Evolutionary conservation across 495 filamentous ascomycete genomes (phyloP).

Genomic region (Xylaria sp.): DNA sequence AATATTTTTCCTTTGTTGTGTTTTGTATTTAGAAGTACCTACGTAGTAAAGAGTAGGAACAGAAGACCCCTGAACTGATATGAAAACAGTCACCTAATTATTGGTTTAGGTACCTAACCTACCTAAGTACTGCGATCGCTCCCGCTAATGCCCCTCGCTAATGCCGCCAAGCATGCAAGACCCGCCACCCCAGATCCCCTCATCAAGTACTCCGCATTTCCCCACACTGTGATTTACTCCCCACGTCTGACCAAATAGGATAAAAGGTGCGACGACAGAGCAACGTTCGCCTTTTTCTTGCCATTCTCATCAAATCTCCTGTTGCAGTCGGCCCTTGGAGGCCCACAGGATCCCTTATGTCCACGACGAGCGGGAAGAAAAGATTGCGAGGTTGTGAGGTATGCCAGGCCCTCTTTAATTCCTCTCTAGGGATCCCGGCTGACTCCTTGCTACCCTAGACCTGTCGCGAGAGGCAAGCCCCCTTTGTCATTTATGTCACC

Average conservation of each 20-base stretch:
- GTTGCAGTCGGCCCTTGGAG: not conserved
- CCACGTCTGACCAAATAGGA: not conserved
- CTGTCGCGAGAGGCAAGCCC: conserved; percentile 6
- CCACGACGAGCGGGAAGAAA: not conserved
- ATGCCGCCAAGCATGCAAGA: too few species aligned
- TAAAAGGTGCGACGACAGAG: conserved; percentile 5
- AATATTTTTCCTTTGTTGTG: too few species aligned
- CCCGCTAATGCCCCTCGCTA: too few species aligned
- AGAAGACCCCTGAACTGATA: too few species aligned
- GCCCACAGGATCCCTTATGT: not conserved
- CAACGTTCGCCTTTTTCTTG: not conserved
- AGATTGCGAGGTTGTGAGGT: conserved; percentile 2
- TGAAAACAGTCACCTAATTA: too few species aligned
- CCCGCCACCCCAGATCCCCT: not conserved
- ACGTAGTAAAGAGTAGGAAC: too few species aligned
- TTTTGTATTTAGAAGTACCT: too few species aligned
- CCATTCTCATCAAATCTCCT: not conserved
- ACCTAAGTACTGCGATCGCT: too few species aligned
- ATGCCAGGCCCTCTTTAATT: not conserved
- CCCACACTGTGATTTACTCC: not conserved
- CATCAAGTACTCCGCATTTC: not conserved
- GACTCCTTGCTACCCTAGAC: not conserved
- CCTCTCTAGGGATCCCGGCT: not conserved
- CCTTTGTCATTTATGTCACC: not conserved
- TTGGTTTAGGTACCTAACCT: too few species aligned